Percentiles rank a stretch among this genome's conserved stretches.
phyloP scores from a whole-genome alignment of 805 yeast species.

The Maudiozyma turicensis region DNA sequence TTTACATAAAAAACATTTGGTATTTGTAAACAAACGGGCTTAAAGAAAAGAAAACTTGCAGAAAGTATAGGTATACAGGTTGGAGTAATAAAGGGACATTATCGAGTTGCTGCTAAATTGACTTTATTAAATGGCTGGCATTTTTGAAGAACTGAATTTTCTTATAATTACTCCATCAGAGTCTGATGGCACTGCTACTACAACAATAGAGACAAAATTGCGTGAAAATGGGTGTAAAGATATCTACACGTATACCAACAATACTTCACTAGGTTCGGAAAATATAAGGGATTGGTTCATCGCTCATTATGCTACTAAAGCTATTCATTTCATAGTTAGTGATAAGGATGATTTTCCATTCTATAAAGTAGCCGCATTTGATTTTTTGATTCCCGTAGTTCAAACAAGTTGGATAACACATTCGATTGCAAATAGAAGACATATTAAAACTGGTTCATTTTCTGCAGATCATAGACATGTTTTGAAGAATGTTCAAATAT shows the following conservation, averaged over 20 bases:
- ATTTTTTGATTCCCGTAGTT: constrained; percentile 26
- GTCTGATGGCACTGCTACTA: neutral
- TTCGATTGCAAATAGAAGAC: constrained; percentile 14
- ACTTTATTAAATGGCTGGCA: no score
- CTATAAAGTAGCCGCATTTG: constrained; percentile 21
- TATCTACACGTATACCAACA: neutral
- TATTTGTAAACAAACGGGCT: no score
- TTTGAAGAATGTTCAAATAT: constrained; percentile 51
- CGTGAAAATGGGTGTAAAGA: constrained; percentile 1
- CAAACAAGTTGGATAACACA: constrained; percentile 20
- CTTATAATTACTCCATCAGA: constrained; percentile 10
- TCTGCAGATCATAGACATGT: constrained; percentile 65
- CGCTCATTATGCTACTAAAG: constrained; percentile 6
- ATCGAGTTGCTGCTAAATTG: no score
- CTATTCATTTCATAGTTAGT: constrained; percentile 20
- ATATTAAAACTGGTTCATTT: constrained; percentile 30
- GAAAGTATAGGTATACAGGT: no score
- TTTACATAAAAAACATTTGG: no score
- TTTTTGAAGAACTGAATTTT: constrained; percentile 17
- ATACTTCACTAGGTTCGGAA: neutral
- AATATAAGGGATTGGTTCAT: constrained; percentile 10
- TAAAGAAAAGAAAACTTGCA: no score
- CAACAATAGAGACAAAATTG: neutral
- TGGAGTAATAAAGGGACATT: no score
- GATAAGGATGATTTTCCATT: constrained; percentile 19